Conservation (phyloP, 2,329 filamentous ascomycete species). For the Colletotrichum tropicicola region DNA sequence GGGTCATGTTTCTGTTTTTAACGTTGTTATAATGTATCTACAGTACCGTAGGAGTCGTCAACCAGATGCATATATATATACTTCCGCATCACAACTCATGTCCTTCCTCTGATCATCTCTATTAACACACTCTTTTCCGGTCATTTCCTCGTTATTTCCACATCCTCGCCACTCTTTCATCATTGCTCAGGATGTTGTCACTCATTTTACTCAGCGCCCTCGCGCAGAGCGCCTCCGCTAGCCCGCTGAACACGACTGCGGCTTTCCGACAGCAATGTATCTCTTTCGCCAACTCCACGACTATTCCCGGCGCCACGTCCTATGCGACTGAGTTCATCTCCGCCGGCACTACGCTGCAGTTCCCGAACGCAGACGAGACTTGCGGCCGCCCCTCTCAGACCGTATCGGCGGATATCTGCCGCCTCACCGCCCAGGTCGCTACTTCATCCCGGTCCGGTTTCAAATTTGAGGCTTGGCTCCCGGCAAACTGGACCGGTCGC, state of each 20-base stretch:
- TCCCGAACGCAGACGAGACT: constrained; percentile 45
- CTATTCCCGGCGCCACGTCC: constrained; percentile 38
- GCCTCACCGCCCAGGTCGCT: neutral
- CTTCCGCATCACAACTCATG: too few relatives aligned
- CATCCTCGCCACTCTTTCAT: too few relatives aligned
- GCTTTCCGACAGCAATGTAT: constrained; percentile 27
- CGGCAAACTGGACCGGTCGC: neutral
- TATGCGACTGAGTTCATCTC: constrained; percentile 27
- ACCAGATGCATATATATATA: too few relatives aligned
- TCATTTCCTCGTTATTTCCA: too few relatives aligned
- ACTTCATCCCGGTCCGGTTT: neutral
- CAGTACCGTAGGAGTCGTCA: too few relatives aligned
- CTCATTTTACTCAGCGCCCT: neutral
- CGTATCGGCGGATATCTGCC: neutral
- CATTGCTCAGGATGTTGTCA: too few relatives aligned
- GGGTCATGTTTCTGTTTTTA: too few relatives aligned
- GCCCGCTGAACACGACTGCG: neutral
- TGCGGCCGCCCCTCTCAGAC: constrained; percentile 39
- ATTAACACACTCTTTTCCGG: too few relatives aligned
- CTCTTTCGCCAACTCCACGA: constrained; percentile 38
- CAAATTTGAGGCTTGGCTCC: neutral
- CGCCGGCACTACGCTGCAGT: constrained; percentile 42
- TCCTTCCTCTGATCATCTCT: too few relatives aligned
- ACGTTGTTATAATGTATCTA: too few relatives aligned
- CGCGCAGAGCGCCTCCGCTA: neutral